These are phyloP conservation scores for Boletus rubroflammeus DNA, from an alignment of 768 basidiomycete genomes.

Conservation along the genomic window DNA sequence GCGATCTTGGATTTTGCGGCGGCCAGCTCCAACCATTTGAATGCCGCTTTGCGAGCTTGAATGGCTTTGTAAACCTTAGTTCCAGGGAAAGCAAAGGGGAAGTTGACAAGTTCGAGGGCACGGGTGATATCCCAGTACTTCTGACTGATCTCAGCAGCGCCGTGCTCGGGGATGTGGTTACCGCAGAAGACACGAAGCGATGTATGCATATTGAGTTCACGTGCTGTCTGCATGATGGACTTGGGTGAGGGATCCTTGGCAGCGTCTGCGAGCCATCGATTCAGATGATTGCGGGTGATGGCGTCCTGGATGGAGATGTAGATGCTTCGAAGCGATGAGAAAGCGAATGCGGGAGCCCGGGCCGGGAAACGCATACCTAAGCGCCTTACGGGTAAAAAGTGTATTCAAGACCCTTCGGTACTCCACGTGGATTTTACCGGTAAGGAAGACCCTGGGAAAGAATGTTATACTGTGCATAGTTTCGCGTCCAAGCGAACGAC, in stretches of 20 bases:
- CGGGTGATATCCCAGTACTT: constrained; percentile 96
- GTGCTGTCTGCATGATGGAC: constrained; percentile 86
- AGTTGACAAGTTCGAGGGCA: constrained; percentile 97
- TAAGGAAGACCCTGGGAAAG: constrained; percentile 88
- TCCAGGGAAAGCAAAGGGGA: constrained; percentile 91
- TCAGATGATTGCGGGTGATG: constrained; percentile 74
- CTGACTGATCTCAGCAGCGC: constrained; percentile 76
- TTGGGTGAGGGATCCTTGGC: constrained; percentile 45
- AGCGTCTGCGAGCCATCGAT: constrained; percentile 63
- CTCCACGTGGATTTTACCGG: constrained; percentile 87
- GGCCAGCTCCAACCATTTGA: constrained; percentile 76
- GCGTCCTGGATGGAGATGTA: constrained; percentile 82
- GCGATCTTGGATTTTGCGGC: constrained; percentile 75
- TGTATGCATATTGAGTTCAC: constrained; percentile 95
- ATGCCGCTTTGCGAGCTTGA: constrained; percentile 82
- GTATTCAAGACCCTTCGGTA: constrained; percentile 89
- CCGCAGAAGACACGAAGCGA: constrained; percentile 97
- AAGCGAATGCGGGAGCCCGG: neutral
- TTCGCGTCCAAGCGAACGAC: neutral
- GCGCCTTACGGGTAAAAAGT: constrained; percentile 92
- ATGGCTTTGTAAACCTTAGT: constrained; percentile 95
- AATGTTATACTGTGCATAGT: neutral
- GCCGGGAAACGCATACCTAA: constrained; percentile 53
- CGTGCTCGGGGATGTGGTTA: constrained; percentile 77
- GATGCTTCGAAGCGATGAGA: constrained; percentile 44